A percentile compares a stretch with the other conserved stretches of the same genome.
Evolutionary conservation across 345 rosid species (phyloP).

Genomic region (Turritis glabra): DNA sequence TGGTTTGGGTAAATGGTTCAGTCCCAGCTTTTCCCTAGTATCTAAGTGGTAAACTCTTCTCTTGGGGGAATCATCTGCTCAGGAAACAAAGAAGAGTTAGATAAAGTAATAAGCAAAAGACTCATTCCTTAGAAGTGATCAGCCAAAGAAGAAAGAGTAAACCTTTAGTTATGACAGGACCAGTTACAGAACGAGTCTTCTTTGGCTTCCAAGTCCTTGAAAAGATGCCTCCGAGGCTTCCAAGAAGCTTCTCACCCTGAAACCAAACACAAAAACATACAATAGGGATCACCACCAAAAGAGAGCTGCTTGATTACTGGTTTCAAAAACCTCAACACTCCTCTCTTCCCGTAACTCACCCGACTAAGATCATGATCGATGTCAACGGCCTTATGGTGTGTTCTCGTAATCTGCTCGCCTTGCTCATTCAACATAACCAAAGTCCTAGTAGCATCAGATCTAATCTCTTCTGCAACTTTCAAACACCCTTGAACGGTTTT

Average conservation of each 20-base stretch:
- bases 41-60: conserved; percentile 59
- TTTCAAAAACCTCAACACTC: neutral
- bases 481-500: conserved; percentile 73
- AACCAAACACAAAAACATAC: conserved; percentile 30
- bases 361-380: conserved; percentile 86
- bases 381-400: conserved; percentile 63
- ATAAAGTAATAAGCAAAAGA: conserved; percentile 10
- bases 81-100: neutral
- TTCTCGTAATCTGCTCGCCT: conserved; percentile 72
- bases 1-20: conserved; percentile 51
- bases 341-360: conserved; percentile 43
- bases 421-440: conserved; percentile 81
- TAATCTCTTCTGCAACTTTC: conserved; percentile 84
- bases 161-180: conserved; percentile 76
- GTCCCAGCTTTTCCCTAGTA: conserved; percentile 75
- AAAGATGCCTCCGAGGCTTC: conserved; percentile 85
- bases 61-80: conserved; percentile 35
- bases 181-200: conserved; percentile 60
- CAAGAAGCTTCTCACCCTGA: conserved; percentile 95
- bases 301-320: neutral
- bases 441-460: conserved; percentile 74
- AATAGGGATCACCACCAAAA: neutral
- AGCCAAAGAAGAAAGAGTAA: neutral
- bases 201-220: conserved; percentile 93
- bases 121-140: neutral